phyloP scores from a whole-genome alignment of 352 stramenopile species.

The Phytophthora lateralis region DNA sequence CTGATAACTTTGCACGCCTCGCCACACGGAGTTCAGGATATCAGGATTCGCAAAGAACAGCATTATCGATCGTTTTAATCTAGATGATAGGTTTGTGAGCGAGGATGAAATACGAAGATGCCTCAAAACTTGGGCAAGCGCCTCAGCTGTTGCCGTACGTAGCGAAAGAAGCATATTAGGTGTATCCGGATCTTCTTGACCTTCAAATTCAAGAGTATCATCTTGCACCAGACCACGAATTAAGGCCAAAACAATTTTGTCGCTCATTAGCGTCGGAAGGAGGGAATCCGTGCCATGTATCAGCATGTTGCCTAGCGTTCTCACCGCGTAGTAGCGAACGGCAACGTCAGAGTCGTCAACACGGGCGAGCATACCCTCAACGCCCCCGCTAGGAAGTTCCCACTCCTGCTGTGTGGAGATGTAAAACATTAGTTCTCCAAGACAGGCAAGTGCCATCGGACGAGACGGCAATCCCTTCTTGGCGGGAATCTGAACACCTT shows the following conservation, averaged over 20 bases:
- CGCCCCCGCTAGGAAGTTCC: slow-evolving; percentile 35
- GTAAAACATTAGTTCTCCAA: slow-evolving; percentile 82
- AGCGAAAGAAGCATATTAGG: slow-evolving; percentile 22
- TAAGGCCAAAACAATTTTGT: slow-evolving; percentile 45
- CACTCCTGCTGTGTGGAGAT: slow-evolving; percentile 63
- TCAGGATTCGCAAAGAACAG: slow-evolving; percentile 44
- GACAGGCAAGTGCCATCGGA: slow-evolving; percentile 48
- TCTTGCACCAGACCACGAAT: slow-evolving; percentile 37
- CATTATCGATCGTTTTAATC: slow-evolving; percentile 40
- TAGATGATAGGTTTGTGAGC: slow-evolving; percentile 23
- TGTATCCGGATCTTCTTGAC: slow-evolving; percentile 8
- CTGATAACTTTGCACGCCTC: slow-evolving; percentile 28
- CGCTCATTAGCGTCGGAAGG: slow-evolving; percentile 44
- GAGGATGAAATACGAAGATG: slow-evolving; percentile 45
- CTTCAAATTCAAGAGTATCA: not conserved
- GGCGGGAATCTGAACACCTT: not conserved
- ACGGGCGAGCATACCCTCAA: slow-evolving; percentile 40
- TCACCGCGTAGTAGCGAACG: slow-evolving; percentile 59
- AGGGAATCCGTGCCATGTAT: slow-evolving; percentile 43
- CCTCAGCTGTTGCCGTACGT: slow-evolving; percentile 50
- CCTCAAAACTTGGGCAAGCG: slow-evolving; percentile 57
- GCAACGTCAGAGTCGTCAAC: slow-evolving; percentile 50
- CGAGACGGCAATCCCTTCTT: slow-evolving; percentile 23
- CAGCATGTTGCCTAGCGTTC: slow-evolving; percentile 70
- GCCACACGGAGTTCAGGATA: slow-evolving; percentile 50